A percentile compares a stretch with the other conserved stretches of the same genome.
Conservation (phyloP, 805 yeast genomes). For the Sugiyamaella boreocaroliniensis region DNA sequence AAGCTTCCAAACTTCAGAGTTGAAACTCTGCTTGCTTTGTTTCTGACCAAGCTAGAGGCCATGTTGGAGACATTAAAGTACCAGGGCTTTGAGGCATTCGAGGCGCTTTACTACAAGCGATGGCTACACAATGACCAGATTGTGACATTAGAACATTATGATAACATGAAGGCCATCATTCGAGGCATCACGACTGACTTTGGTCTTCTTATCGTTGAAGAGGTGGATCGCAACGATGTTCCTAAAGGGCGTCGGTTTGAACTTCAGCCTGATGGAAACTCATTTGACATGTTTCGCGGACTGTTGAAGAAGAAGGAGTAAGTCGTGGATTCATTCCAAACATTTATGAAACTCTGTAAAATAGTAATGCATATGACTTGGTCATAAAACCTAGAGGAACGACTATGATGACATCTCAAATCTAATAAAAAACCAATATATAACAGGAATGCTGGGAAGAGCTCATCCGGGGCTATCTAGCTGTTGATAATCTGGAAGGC, state of each 20-base stretch:
- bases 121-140: conserved; percentile 82
- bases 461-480: background rate
- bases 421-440: conserved; percentile 3
- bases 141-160: conserved; percentile 57
- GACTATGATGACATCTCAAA: background rate
- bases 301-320: conserved; percentile 55
- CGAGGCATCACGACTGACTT: conserved; percentile 78
- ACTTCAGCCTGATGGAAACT: conserved; percentile 94
- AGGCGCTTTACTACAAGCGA: conserved; percentile 63
- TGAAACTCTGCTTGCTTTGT: conserved; percentile 57
- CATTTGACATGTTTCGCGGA: conserved; percentile 92
- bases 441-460: background rate
- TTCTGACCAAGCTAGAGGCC: conserved; percentile 58
- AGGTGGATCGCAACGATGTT: conserved; percentile 40
- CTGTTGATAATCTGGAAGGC: conserved; percentile 14
- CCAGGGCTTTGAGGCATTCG: conserved; percentile 62
- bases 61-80: conserved; percentile 46
- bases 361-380: background rate
- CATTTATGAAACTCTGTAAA: background rate
- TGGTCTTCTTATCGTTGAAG: conserved; percentile 77
- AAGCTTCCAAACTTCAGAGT: conserved; percentile 41
- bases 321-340: too few relatives aligned
- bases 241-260: conserved; percentile 54
- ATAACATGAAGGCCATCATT: conserved; percentile 52
- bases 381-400: too few relatives aligned